Evolutionary conservation across 1,139 yeast genomes (phyloP).

Genomic region (Blastobotrys arbuscula): DNA sequence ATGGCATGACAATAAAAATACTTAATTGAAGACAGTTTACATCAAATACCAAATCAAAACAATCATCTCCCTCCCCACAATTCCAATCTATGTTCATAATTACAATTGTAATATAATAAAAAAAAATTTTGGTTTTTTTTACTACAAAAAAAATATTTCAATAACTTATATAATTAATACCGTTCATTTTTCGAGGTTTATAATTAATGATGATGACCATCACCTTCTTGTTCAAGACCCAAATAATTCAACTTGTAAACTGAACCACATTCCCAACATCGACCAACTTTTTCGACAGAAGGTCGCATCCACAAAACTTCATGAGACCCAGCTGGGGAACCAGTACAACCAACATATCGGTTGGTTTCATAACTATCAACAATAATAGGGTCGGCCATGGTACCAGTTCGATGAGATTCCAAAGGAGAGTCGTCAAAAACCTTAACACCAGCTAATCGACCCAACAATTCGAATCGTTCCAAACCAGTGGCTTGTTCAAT

Average conservation of each 20-base stretch:
- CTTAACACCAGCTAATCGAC: constrained; percentile 93
- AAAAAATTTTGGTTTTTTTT: too few species aligned
- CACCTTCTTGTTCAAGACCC: constrained; percentile 57
- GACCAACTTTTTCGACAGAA: constrained; percentile 71
- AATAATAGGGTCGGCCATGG: constrained; percentile 78
- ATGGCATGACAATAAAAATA: too few species aligned
- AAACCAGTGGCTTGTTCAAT: constrained; percentile 97
- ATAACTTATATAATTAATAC: too few species aligned
- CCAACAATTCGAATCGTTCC: constrained; percentile 92
- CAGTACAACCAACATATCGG: constrained; percentile 97
- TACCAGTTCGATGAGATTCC: constrained; percentile 83
- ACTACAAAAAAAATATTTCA: too few species aligned
- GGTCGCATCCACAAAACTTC: constrained; percentile 92
- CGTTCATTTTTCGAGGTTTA: too few species aligned
- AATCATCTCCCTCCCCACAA: too few species aligned
- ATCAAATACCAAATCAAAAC: too few species aligned
- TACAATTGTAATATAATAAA: too few species aligned
- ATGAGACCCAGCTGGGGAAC: constrained; percentile 91
- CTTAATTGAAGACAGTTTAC: too few species aligned
- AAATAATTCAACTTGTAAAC: constrained; percentile 85
- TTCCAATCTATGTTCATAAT: too few species aligned
- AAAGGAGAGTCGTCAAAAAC: constrained; percentile 89
- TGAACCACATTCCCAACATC: constrained; percentile 99
- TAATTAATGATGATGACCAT: constrained; percentile 20
- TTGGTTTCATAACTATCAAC: constrained; percentile 88